These are phyloP conservation scores for Triadica sebifera DNA, from an alignment of 345 rosid species.

Conservation along the genomic window DNA sequence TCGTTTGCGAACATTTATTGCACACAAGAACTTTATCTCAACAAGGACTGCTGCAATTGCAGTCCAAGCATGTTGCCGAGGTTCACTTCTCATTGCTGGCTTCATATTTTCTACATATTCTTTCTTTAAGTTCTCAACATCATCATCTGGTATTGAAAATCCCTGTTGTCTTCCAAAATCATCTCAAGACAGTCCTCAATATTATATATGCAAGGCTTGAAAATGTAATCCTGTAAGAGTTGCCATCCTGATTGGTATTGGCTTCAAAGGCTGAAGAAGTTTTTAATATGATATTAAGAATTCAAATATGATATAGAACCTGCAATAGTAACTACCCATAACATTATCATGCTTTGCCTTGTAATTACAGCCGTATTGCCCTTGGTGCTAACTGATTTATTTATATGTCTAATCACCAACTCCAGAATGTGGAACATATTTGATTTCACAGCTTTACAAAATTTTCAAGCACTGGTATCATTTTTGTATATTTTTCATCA, in stretches of 20 bases:
- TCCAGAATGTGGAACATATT: background rate
- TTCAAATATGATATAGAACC: background rate
- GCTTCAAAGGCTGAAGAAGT: conserved; percentile 4
- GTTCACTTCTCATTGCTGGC: conserved; percentile 32
- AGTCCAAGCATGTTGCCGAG: conserved; percentile 87
- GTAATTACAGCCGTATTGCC: background rate
- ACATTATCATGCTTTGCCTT: background rate
- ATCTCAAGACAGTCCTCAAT: background rate
- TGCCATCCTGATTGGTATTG: background rate
- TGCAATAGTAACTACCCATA: background rate
- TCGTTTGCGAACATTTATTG: conserved; percentile 56
- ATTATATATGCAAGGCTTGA: background rate
- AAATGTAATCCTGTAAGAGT: conserved; percentile 3
- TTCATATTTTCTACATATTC: background rate
- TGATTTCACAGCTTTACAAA: background rate
- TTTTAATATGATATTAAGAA: background rate
- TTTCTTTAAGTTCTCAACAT: conserved; percentile 3
- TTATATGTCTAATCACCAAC: background rate
- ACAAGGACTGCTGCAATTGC: conserved; percentile 55
- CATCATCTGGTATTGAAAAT: background rate
- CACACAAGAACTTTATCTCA: conserved; percentile 52
- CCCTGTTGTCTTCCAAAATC: background rate
- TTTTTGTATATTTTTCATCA: background rate
- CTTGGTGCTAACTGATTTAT: background rate
- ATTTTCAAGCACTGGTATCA: background rate